Evolutionary conservation across 495 filamentous ascomycete genomes (phyloP), one percentile per base, ranked within the genome.

Genomic region (Aspergillus panamensis): DNA sequence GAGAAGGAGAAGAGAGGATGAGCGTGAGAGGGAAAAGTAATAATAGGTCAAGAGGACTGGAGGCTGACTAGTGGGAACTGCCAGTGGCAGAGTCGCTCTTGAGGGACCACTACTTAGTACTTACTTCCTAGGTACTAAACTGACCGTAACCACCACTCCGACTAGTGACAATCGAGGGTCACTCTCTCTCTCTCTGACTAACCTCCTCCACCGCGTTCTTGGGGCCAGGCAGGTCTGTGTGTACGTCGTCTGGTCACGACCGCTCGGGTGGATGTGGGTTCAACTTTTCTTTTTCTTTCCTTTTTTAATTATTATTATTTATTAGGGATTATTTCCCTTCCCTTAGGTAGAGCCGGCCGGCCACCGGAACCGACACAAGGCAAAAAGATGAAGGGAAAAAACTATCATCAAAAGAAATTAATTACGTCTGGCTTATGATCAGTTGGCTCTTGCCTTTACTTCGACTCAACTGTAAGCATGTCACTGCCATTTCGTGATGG

Each of bases 41-140:
- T 30, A 17, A 35, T 39, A 10, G 14, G 35, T 39, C 3, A 8
- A 47, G 45, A 51, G 33, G 19, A 32, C n/a, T 1, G 35, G 19
- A 55, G 39, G 47, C 33, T 42, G 32, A 56, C 45, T 33, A 57
- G 45, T 54, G 39, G 43, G 37, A 44, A 39, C 17, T 48, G 39
- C 25, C 32, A 55, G 48, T 51, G 54, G 49, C 54, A 57, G 54
- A 57, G 54, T 32, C 31, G 21, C 25, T 47, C 32, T 42, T 20
- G 25, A 25, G 25, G 25, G 25, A 25, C 25, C 25, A 25, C 25
- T 25, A n/a, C n/a, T n/a, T n/a, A n/a, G n/a, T n/a, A n/a, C n/a
- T n/a, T n/a, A n/a, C n/a, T n/a, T n/a, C n/a, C n/a, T n/a, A n/a
- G n/a, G n/a, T n/a, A n/a, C n/a, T n/a, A n/a, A n/a, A n/a, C n/a